phyloP scores from a whole-genome alignment of 208 protist species.

The Crithidia brevicula region DNA sequence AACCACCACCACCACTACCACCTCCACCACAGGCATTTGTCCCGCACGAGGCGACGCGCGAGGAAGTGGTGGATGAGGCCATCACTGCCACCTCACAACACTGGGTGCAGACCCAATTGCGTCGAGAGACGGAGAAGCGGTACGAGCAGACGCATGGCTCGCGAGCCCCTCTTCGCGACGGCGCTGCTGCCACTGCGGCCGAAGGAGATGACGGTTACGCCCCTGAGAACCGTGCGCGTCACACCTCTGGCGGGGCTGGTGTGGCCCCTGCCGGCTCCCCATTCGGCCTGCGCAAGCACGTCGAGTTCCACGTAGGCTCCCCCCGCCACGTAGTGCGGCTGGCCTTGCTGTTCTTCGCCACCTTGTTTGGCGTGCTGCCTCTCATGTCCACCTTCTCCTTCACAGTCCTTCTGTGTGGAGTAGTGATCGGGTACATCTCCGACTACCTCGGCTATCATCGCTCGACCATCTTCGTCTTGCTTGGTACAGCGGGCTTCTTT shows the following conservation, averaged over 20 bases:
- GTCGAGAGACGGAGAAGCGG: conserved; percentile 18
- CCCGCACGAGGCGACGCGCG: conserved; percentile 34
- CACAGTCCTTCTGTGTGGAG: conserved; percentile 64
- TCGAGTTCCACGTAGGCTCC: conserved; percentile 47
- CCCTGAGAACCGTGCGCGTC: conserved; percentile 12
- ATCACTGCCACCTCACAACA: conserved; percentile 50
- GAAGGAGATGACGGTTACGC: conserved; percentile 12
- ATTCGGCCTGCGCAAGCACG: conserved; percentile 1
- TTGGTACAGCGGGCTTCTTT: conserved; percentile 53
- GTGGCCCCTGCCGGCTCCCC: neutral
- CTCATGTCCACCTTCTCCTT: conserved; percentile 76
- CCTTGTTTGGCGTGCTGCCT: conserved; percentile 76
- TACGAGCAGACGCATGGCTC: conserved; percentile 23
- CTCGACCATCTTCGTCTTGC: conserved; percentile 53
- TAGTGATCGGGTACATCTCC: conserved; percentile 72
- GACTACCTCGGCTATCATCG: conserved; percentile 79
- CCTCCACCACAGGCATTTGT: conserved; percentile 10
- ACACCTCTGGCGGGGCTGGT: neutral
- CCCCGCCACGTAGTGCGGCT: conserved; percentile 43
- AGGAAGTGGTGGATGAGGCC: conserved; percentile 48
- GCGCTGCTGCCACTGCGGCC: neutral
- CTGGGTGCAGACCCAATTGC: conserved; percentile 52
- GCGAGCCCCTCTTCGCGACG: neutral
- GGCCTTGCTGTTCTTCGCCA: conserved; percentile 48
- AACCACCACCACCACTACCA: neutral